Percentiles rank a stretch among this genome's conserved stretches.
phyloP scores from a whole-genome alignment of 805 yeast genomes.

The Ascoidea tarda region DNA sequence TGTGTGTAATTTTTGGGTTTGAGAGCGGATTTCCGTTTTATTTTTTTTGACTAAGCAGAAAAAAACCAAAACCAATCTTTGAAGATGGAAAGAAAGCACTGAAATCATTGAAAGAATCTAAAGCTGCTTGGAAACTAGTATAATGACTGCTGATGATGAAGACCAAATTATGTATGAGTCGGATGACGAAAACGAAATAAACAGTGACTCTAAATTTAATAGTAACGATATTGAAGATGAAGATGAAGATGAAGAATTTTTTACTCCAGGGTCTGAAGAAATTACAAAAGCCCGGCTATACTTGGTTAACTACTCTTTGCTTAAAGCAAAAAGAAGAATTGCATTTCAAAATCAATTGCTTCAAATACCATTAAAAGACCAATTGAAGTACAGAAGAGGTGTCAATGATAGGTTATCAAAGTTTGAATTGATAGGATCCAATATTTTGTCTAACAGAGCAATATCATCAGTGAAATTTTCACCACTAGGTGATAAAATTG shows the following conservation, averaged over 20 bases:
- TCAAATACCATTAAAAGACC: conserved; percentile 24
- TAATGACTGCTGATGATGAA: conserved; percentile 4
- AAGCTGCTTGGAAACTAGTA: neutral
- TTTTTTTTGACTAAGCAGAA: no score
- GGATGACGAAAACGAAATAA: conserved; percentile 1
- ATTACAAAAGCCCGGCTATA: conserved; percentile 35
- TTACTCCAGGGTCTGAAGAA: conserved; percentile 58
- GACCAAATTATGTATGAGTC: conserved; percentile 7
- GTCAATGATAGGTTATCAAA: conserved; percentile 20
- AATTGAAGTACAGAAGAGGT: conserved; percentile 31
- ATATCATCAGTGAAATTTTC: conserved; percentile 42
- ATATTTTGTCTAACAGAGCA: conserved; percentile 56
- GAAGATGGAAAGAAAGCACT: no score
- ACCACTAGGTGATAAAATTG: conserved; percentile 24
- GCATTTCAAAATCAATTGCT: conserved; percentile 18
- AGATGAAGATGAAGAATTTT: conserved; percentile 66
- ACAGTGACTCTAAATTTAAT: no score
- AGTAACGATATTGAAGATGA: conserved; percentile 17
- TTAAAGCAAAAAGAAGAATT: conserved; percentile 28
- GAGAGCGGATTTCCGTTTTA: no score
- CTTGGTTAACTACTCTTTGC: conserved; percentile 39
- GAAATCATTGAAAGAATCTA: no score
- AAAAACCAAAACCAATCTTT: no score
- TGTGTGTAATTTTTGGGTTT: no score
- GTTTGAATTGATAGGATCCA: conserved; percentile 47